These are phyloP conservation scores for Heliamphora pulchella DNA, from an alignment of 179 eudicot genomes.

Conservation along the genomic window DNA sequence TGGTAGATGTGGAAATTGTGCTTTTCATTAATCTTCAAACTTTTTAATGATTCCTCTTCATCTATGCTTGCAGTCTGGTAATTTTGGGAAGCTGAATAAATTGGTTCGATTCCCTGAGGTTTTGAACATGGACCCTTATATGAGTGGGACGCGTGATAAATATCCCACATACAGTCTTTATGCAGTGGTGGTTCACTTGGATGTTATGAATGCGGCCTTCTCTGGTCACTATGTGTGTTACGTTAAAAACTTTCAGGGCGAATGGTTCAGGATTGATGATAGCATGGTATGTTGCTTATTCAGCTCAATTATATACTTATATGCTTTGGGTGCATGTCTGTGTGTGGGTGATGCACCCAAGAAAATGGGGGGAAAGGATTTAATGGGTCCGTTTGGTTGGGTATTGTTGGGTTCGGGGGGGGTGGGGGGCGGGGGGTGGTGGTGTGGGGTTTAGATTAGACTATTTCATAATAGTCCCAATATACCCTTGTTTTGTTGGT, in stretches of 20 bases:
- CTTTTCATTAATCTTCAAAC: no score
- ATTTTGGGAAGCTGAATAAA: constrained; percentile 88
- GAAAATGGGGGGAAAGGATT: no score
- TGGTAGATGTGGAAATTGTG: neutral
- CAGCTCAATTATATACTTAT: no score
- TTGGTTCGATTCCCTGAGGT: constrained; percentile 66
- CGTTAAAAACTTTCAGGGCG: constrained; percentile 61
- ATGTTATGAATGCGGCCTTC: constrained; percentile 73
- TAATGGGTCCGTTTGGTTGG: no score
- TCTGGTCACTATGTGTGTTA: constrained; percentile 89
- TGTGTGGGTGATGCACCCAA: no score
- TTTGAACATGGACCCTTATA: constrained; percentile 66
- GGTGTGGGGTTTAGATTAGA: no score
- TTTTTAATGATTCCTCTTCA: neutral
- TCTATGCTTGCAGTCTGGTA: constrained; percentile 46
- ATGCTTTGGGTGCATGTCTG: no score
- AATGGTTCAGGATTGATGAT: constrained; percentile 88
- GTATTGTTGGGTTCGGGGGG: no score
- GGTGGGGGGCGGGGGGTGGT: no score
- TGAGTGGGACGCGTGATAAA: constrained; percentile 70
- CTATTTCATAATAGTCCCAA: no score
- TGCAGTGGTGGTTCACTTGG: constrained; percentile 87
- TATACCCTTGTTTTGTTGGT: no score
- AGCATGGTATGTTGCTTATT: constrained; percentile 45
- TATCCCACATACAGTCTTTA: constrained; percentile 73